Base-by-base conservation (phyloP, 768 basidiomycete species). In the Mycena filopes region DNA sequence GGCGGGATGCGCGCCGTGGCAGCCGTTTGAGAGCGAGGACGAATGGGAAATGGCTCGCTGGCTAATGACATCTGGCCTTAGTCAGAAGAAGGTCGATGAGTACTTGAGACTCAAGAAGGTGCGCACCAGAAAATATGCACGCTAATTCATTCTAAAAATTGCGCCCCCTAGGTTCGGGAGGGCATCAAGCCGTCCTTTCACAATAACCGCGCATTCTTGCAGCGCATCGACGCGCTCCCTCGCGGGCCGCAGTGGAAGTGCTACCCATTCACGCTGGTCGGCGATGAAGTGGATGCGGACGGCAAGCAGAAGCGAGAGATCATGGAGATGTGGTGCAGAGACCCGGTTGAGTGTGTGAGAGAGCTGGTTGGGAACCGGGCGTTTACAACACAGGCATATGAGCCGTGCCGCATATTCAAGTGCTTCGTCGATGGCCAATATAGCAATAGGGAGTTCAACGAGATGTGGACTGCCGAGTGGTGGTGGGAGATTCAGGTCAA, bases 1-100 rank as follows among this genome's bases (percentile, higher is more conserved):
- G n/a, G 47, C n/a, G 15, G 63, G 67, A 60, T 62, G 51, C 26
- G 59, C 63, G 33, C 36, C 67, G 65, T 43, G 76, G 76, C 62
- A 55, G 1, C 77, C 77, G 16, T 80, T 79, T 49, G 38, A 57
- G 13, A 54, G 65, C 29, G 47, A 69, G 40, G 74, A 76, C 11
- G 76, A 81, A 33, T 78, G 77, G 71, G 73, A 74, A 43, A 56
- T 80, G 0, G 80, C 72, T 0, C 53, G 50, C 18, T 81, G 76
- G 77, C 54, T 81, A 36, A 72, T 75, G 42, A 69, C 66, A 1
- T 61, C 65, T 20, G 72, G 67, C 49, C 41, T 75, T 18, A 70
- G 77, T 2, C 68, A 78, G 21, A 72, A 49, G 4, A 70, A 72
- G 38, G 75, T 72, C 4, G 75, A 78, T 26, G 60, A 72, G 20